Evolutionary conservation across 441 rosid genomes (phyloP).

Genomic region (Adansonia grandidieri): DNA sequence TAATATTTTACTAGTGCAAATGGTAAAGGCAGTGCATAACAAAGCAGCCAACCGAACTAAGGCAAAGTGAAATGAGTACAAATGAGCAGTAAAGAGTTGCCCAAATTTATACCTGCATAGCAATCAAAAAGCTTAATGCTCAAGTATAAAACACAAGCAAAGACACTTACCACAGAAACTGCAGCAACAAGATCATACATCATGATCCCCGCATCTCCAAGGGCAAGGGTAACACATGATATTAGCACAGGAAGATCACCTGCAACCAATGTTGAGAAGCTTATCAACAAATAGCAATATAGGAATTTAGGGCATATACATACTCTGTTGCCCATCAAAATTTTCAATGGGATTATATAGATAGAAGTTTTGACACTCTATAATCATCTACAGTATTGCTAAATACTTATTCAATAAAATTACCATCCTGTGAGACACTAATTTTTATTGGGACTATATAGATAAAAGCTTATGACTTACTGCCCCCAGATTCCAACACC

Average conservation of each 20-base stretch:
- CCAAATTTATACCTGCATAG: neutral
- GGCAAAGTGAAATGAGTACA: conserved; percentile 1
- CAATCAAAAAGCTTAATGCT: neutral
- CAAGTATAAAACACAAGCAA: neutral
- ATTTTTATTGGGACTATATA: too few relatives aligned
- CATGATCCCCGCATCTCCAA: conserved; percentile 96
- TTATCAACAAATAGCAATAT: conserved; percentile 24
- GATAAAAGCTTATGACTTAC: conserved; percentile 4
- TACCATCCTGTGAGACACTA: neutral
- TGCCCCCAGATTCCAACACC: conserved; percentile 34
- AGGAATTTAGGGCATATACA: conserved; percentile 5
- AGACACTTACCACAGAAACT: conserved; percentile 76
- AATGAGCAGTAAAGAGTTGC: neutral
- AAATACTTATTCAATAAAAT: neutral
- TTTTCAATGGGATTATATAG: neutral
- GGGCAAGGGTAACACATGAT: conserved; percentile 94
- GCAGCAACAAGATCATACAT: conserved; percentile 94
- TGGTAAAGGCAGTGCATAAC: neutral
- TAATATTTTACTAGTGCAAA: neutral
- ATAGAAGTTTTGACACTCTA: neutral
- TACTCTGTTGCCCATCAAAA: neutral
- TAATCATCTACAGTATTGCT: neutral
- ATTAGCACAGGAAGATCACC: conserved; percentile 91
- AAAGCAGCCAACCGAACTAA: neutral
- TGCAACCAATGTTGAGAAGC: conserved; percentile 35